Percentiles rank a stretch among this genome's conserved stretches.
These are phyloP conservation scores for Scleromitrula shiraiana DNA, from an alignment of 2,329 filamentous ascomycete species.

Conservation along the genomic window DNA sequence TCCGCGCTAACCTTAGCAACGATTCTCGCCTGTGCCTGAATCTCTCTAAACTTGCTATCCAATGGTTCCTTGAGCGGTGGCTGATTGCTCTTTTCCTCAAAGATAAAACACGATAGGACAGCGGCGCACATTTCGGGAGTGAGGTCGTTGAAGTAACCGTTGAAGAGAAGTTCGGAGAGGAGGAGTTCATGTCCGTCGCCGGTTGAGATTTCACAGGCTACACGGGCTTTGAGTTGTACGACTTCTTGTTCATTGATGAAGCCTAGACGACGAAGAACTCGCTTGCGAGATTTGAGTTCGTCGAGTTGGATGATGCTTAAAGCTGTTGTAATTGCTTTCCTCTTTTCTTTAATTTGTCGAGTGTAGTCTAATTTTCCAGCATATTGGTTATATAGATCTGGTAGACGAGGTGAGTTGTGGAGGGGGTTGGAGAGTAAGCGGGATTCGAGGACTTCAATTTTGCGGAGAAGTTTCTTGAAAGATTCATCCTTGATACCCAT, in stretches of 20 bases:
- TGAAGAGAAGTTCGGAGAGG: conserved; percentile 87
- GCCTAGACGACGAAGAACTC: conserved; percentile 83
- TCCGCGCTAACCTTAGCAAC: conserved; percentile 93
- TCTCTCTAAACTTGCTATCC: conserved; percentile 75
- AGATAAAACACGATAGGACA: conserved; percentile 88
- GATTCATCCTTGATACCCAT: conserved; percentile 90
- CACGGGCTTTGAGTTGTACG: conserved; percentile 91
- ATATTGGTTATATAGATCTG: conserved; percentile 82
- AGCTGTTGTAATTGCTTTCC: conserved; percentile 78
- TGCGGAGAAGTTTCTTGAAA: conserved; percentile 87
- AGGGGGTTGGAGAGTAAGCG: conserved; percentile 81
- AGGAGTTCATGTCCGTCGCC: conserved; percentile 81
- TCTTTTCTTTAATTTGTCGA: conserved; percentile 77
- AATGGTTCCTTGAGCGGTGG: conserved; percentile 73
- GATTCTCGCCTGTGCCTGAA: conserved; percentile 77
- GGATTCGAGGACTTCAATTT: conserved; percentile 95
- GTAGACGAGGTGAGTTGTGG: conserved; percentile 79
- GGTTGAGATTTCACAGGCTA: conserved; percentile 92
- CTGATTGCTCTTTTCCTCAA: conserved; percentile 89
- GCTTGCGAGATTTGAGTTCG: conserved; percentile 91
- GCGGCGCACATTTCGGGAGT: conserved; percentile 81
- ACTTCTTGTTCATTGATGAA: conserved; percentile 97
- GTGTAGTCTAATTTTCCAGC: conserved; percentile 66
- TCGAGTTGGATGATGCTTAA: conserved; percentile 89
- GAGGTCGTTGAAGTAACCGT: conserved; percentile 95